Conservation (phyloP, 495 filamentous ascomycete genomes). For the Penicillium argentinense region DNA sequence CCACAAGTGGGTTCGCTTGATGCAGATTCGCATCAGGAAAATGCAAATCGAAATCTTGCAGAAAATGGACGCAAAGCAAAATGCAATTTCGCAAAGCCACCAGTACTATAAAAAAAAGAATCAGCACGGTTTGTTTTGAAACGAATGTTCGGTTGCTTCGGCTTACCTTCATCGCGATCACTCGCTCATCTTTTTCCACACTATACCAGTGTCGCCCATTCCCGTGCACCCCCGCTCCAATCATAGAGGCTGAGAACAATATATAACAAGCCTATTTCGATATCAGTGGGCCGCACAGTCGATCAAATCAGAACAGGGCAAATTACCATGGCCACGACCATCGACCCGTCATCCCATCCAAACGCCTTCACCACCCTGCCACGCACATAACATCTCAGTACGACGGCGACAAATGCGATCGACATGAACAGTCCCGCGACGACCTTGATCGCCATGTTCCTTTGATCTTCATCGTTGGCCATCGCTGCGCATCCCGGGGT, state of each 20-base stretch:
- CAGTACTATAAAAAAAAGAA: constrained; percentile 7
- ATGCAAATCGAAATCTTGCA: constrained; percentile 42
- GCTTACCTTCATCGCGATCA: constrained; percentile 13
- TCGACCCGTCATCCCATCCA: constrained; percentile 31
- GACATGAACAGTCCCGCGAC: constrained; percentile 18
- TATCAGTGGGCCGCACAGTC: constrained; percentile 15
- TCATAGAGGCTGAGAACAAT: not conserved
- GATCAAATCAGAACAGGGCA: constrained; percentile 8
- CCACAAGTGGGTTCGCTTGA: constrained; percentile 21
- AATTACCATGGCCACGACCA: constrained; percentile 25
- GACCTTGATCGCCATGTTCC: constrained; percentile 15
- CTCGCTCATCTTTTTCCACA: constrained; percentile 7
- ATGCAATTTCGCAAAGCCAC: constrained; percentile 35
- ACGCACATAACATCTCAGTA: constrained; percentile 27
- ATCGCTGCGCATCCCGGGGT: no score
- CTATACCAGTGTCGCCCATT: constrained; percentile 3
- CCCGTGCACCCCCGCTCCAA: not conserved
- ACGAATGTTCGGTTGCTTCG: not conserved
- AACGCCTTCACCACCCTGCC: constrained; percentile 21
- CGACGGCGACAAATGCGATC: constrained; percentile 16
- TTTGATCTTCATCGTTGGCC: not conserved
- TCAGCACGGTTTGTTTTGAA: not conserved
- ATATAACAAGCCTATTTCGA: constrained; percentile 11
- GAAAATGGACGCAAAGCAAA: constrained; percentile 33
- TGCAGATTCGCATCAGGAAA: constrained; percentile 42